Evolutionary conservation across 116 monocot species (phyloP).

Genomic region (Phalaenopsis hybrid): DNA sequence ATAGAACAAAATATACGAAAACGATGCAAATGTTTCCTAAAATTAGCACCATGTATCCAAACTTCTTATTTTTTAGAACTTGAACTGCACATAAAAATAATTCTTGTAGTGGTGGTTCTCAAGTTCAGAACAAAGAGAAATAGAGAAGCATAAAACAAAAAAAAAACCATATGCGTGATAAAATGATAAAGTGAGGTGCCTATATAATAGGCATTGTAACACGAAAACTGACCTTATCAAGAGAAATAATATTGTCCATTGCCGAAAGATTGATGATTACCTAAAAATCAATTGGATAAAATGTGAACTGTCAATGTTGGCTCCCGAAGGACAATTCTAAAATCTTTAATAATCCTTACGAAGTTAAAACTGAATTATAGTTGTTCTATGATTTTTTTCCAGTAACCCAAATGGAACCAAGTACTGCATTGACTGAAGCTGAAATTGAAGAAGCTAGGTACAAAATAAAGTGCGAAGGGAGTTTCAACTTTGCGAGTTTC

Average conservation of each 20-base stretch:
- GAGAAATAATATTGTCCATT: conserved; percentile 79
- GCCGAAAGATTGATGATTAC: conserved; percentile 66
- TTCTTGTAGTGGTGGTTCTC: not conserved
- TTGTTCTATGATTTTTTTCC: not conserved
- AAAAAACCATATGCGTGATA: not conserved
- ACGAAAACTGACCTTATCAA: conserved; percentile 62
- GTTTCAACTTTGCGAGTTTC: not conserved
- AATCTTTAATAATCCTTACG: not conserved
- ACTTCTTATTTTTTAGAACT: not conserved
- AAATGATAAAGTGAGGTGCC: not conserved
- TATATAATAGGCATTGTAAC: not conserved
- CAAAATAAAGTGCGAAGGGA: not conserved
- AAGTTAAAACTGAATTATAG: not conserved
- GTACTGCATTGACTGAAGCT: not conserved
- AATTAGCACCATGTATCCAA: not conserved
- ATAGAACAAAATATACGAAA: not conserved
- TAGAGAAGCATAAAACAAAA: not conserved
- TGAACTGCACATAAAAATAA: not conserved
- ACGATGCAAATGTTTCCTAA: not conserved
- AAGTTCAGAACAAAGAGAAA: not conserved
- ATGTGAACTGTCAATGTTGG: not conserved
- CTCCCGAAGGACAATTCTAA: not conserved
- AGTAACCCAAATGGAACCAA: not conserved
- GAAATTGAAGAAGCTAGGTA: not conserved
- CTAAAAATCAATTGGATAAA: conserved; percentile 31